Conservation (phyloP, 1,284 basidiomycete genomes). For the Boletus sp. region DNA sequence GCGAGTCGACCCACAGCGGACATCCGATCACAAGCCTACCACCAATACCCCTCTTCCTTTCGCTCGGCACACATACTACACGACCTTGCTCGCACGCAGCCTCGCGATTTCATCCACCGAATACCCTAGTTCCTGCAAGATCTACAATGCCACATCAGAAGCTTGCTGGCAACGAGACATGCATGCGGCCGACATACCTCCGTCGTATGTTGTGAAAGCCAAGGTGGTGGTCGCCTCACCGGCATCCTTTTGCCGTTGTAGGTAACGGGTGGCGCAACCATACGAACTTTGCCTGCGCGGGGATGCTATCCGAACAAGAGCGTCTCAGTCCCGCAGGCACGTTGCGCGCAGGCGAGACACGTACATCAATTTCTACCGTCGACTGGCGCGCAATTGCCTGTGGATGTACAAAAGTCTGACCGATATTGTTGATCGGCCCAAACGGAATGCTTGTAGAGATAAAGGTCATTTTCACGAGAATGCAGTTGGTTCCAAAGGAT, state of each 20-base stretch:
- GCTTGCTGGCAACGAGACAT: conserved; percentile 2
- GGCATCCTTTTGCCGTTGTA: conserved; percentile 85
- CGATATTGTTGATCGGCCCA: conserved; percentile 90
- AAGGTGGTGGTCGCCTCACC: conserved; percentile 74
- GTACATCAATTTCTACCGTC: conserved; percentile 59
- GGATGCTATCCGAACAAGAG: conserved; percentile 50
- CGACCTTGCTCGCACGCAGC: conserved; percentile 50
- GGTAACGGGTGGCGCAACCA: conserved; percentile 81
- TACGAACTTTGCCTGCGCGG: conserved; percentile 77
- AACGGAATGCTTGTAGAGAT: conserved; percentile 67
- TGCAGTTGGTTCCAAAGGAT: conserved; percentile 3
- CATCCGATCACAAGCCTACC: conserved; percentile 21
- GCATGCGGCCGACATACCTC: conserved; percentile 49
- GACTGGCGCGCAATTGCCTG: conserved; percentile 71
- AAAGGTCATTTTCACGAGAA: conserved; percentile 9
- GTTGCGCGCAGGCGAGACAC: conserved; percentile 26
- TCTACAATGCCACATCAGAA: conserved; percentile 36
- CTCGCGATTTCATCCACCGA: conserved; percentile 47
- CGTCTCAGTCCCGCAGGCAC: conserved; percentile 13
- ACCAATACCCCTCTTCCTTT: too few relatives aligned
- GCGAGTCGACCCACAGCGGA: conserved; percentile 31
- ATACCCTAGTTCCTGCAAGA: conserved; percentile 71
- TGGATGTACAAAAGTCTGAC: conserved; percentile 87
- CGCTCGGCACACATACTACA: conserved; percentile 38
- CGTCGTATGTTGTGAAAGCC: conserved; percentile 77